Evolutionary conservation across 2,329 filamentous ascomycete genomes (phyloP), one percentile per base, ranked within the genome.

Genomic region (Cordyceps farinosa): DNA sequence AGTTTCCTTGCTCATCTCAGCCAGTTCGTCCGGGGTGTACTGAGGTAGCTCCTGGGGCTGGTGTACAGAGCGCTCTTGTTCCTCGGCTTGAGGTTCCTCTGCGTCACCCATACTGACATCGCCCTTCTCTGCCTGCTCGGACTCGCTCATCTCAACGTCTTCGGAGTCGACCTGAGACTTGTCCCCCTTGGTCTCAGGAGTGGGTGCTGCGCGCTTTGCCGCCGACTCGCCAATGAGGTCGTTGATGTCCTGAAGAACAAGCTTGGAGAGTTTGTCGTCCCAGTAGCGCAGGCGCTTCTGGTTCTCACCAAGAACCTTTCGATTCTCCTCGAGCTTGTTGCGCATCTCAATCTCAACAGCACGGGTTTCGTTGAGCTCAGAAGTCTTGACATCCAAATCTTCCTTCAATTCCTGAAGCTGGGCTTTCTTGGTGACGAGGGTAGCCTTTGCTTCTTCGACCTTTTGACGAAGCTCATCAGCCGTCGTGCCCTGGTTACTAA

Each of bases 261-360:
- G 84, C 79, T 97, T 98, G 59, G 84, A 82, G 9, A 96, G 81
- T 79, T 98, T 97, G 65, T 97, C 91, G 61, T 92, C 82, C 92
- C 93, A 98, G 78, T 97, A 91, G 44, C 83, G 84, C 47, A 90
- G 83, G 65, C 90, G 87, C 76, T 91, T 93, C 74, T 96, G 88
- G 75, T 96, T 97, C 72, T 98, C 94, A 0, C 79, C 77, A 15
- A 98, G 83, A 10, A 89, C 86, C 78, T 99, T 99, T 68, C 97
- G 90, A 74, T 94, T 95, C 73, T 98, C 94, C 72, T 98, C 95
- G 1, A 99, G 87, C 78, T 96, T 96, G 77, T 98, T 98, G 66
- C 91, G 90, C 92, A 98, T 97, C 76, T 99, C 95, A 65, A 99
- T 97, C 75, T 99, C 95, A 3, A 89, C 81, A 0, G 92, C 93